phyloP scores from a whole-genome alignment of 1,284 basidiomycete genomes.

The Ustilago xerochloae region DNA sequence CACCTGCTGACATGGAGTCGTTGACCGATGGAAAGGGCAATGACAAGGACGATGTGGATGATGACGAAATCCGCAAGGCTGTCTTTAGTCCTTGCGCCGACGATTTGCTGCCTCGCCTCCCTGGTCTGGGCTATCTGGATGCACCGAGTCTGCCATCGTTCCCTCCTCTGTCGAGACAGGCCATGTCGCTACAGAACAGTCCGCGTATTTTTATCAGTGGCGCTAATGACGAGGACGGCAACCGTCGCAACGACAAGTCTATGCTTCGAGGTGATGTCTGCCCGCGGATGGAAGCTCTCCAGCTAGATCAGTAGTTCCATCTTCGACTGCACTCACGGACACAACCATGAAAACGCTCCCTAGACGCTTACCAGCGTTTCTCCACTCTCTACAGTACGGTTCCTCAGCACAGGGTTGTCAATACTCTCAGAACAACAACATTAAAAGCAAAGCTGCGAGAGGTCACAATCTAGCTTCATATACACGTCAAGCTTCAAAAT shows the following conservation, averaged over 20 bases:
- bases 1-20: slow-evolving; percentile 20
- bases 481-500: slow-evolving; percentile 17
- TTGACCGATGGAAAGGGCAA: slow-evolving; percentile 2
- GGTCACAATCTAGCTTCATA: slow-evolving; percentile 6
- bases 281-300: slow-evolving; percentile 16
- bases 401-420: not conserved
- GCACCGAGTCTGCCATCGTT: slow-evolving; percentile 12
- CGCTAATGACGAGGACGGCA: not conserved
- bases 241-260: not conserved
- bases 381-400: too few relatives aligned
- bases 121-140: slow-evolving; percentile 12
- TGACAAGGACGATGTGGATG: slow-evolving; percentile 12
- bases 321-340: not conserved
- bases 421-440: too few relatives aligned
- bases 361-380: too few relatives aligned
- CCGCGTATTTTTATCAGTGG: slow-evolving; percentile 17
- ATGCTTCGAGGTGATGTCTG: slow-evolving; percentile 10
- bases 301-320: slow-evolving; percentile 12
- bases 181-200: slow-evolving; percentile 26
- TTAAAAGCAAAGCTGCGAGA: slow-evolving; percentile 11
- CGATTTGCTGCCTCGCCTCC: slow-evolving; percentile 11
- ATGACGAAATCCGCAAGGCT: slow-evolving; percentile 12
- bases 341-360: not conserved
- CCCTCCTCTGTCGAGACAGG: slow-evolving; percentile 10
- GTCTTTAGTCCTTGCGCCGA: slow-evolving; percentile 44